Conservation (phyloP, 768 basidiomycete genomes). For the Saitozyma podzolica region DNA sequence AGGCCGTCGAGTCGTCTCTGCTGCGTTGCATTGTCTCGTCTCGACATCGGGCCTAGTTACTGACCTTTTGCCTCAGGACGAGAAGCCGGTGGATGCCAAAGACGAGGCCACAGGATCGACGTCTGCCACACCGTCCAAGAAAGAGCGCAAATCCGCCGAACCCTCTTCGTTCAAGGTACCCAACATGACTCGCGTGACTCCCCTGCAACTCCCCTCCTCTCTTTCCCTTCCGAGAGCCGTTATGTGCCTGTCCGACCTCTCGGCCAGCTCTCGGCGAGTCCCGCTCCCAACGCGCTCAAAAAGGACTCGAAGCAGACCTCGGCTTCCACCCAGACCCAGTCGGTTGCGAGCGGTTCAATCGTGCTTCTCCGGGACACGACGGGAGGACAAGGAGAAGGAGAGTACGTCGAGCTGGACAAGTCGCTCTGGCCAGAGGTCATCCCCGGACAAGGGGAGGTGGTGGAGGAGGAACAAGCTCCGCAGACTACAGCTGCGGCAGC, state of each 20-base stretch:
- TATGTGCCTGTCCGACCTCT: constrained; percentile 88
- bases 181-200: constrained; percentile 91
- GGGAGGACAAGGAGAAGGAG: constrained; percentile 63
- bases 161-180: constrained; percentile 70
- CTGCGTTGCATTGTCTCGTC: not conserved
- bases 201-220: constrained; percentile 80
- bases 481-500: constrained; percentile 26
- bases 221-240: constrained; percentile 70
- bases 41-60: not conserved
- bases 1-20: too few species aligned
- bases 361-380: constrained; percentile 75
- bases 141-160: constrained; percentile 64
- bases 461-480: constrained; percentile 3
- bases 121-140: constrained; percentile 53
- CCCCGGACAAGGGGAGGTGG: constrained; percentile 6
- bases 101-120: constrained; percentile 7
- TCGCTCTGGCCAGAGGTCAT: constrained; percentile 27
- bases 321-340: constrained; percentile 57
- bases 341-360: constrained; percentile 56
- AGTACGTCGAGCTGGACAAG: constrained; percentile 66
- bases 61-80: constrained; percentile 56
- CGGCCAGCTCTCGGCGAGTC: constrained; percentile 26
- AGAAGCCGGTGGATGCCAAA: constrained; percentile 62
- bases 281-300: not conserved
- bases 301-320: constrained; percentile 1